Evolutionary conservation across 306 rosid species (phyloP), one percentile per base, ranked within the genome.

Genomic region (Sicyos edulis): DNA sequence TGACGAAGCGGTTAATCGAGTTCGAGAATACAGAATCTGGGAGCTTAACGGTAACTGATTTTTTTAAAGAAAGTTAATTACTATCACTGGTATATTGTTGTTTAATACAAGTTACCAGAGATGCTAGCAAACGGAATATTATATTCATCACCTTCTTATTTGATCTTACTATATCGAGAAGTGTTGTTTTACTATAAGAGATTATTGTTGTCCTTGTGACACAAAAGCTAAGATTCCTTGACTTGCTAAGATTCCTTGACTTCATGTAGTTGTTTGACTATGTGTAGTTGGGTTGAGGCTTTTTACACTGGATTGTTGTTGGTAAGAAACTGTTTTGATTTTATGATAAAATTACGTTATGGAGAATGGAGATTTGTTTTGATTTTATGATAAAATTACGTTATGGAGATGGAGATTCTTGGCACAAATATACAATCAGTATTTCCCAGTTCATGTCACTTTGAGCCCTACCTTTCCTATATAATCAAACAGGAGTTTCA

Each of bases 21-120:
- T 92, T 90, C 62, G 98, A 90, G 90, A 83, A 88, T 78, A 92
- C 96, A 7, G 91, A 90, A 62, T 90, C 96, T 55, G 88, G 90
- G 61, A 85, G 91, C 86, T 87, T 90, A 86, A 92, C 96, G 64
- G 96, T 92, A 84, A 37, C 12, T 71, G n/a, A 26, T 70, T 19
- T 67, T 0, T 0, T 50, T 47, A 12, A n/a, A 21, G 9, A 24
- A 15, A 24, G 73, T 34, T 22, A 16, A 62, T 62, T 34, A 62
- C 50, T 32, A 7, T 62, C 13, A 16, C 24, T 14, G 50, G 45
- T 49, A 40, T 68, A 68, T 49, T 49, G 20, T 13, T 44, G 13
- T 67, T 67, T 47, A 67, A 47, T 67, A 67, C 20, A 21, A 45
- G 72, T 22, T 67, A 20, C 42, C 3, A 37, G 37, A 3, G 16